phyloP scores from a whole-genome alignment of 306 rosid species.

The Pueraria montana region DNA sequence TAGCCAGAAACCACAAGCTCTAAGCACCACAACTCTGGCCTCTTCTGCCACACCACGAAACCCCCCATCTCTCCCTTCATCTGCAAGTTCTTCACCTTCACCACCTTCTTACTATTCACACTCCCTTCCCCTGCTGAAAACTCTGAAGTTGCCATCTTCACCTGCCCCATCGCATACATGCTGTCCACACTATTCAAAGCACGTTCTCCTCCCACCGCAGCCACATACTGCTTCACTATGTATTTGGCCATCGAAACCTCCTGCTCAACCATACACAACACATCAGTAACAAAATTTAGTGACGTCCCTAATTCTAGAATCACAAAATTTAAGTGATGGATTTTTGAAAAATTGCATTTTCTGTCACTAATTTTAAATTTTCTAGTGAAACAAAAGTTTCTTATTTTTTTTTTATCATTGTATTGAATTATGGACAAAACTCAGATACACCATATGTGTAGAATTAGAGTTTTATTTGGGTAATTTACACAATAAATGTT shows the following conservation, averaged over 20 bases:
- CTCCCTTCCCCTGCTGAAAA: slow-evolving; percentile 68
- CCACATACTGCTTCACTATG: slow-evolving; percentile 86
- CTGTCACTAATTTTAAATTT: neutral
- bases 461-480: neutral
- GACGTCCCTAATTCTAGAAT: too few relatives aligned
- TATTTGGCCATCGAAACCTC: slow-evolving; percentile 91
- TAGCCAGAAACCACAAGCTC: slow-evolving; percentile 83
- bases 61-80: slow-evolving; percentile 87
- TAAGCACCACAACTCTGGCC: slow-evolving; percentile 89
- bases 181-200: slow-evolving; percentile 75
- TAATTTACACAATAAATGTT: neutral
- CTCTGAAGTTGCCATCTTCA: slow-evolving; percentile 83
- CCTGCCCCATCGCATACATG: slow-evolving; percentile 98
- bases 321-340: neutral
- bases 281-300: neutral
- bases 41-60: slow-evolving; percentile 92
- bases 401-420: too few relatives aligned
- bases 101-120: slow-evolving; percentile 51
- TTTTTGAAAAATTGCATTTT: neutral
- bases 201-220: slow-evolving; percentile 90
- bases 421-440: neutral
- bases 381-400: neutral
- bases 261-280: slow-evolving; percentile 40
- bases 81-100: slow-evolving; percentile 62
- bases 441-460: too few relatives aligned